These are phyloP conservation scores for Cercospora zeae-maydis DNA, from an alignment of 2,329 filamentous ascomycete genomes.

Conservation along the genomic window DNA sequence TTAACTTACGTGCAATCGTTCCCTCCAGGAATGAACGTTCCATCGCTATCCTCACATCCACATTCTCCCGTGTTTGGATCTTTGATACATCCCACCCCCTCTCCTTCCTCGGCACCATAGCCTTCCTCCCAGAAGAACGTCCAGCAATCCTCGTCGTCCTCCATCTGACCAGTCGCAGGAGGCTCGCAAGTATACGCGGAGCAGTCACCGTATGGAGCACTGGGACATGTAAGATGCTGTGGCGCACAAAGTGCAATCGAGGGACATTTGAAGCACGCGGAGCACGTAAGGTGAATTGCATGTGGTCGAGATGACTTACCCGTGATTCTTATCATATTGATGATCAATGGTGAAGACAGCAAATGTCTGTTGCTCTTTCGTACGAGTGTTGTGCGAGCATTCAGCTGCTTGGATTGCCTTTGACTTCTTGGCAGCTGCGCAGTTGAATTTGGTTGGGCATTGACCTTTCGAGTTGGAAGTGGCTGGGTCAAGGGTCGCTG, in stretches of 20 bases:
- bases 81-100: constrained; percentile 41
- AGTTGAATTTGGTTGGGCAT: constrained; percentile 31
- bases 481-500: constrained; percentile 39
- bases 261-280: not conserved
- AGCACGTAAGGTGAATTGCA: not conserved
- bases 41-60: constrained; percentile 44
- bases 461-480: constrained; percentile 39
- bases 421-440: constrained; percentile 33
- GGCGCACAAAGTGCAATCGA: not conserved
- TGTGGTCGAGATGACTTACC: constrained; percentile 18
- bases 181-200: constrained; percentile 42
- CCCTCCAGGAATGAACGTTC: constrained; percentile 37
- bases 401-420: constrained; percentile 44
- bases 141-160: constrained; percentile 40
- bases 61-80: constrained; percentile 40
- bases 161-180: constrained; percentile 35
- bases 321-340: constrained; percentile 44
- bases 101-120: constrained; percentile 32
- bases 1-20: constrained; percentile 10
- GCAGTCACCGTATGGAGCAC: constrained; percentile 49
- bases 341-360: constrained; percentile 46
- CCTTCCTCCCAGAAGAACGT: constrained; percentile 39
- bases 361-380: constrained; percentile 38
- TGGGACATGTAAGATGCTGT: not conserved
- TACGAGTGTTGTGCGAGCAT: constrained; percentile 43